These are phyloP conservation scores for Triticum turgidum DNA, from an alignment of 176 grass and related monocot species.

Conservation along the genomic window DNA sequence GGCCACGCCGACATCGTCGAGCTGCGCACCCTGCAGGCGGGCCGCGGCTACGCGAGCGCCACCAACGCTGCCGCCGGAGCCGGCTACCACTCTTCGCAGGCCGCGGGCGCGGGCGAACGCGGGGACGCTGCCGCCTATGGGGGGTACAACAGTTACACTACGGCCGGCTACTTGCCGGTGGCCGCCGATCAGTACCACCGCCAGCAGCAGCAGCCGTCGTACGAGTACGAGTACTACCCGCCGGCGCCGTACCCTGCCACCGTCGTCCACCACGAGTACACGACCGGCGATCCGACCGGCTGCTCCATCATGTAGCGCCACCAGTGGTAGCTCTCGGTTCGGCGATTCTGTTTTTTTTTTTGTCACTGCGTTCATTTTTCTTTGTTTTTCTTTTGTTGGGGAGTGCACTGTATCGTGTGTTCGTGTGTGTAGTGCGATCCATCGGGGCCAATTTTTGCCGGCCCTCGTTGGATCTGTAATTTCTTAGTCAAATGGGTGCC, in stretches of 20 bases:
- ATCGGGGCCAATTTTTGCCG: too few relatives aligned
- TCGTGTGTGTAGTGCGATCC: too few relatives aligned
- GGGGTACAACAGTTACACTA: not conserved
- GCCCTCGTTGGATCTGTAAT: too few relatives aligned
- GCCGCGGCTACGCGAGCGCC: not conserved
- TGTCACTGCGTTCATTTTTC: too few relatives aligned
- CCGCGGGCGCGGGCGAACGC: not conserved
- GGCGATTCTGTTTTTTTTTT: not conserved
- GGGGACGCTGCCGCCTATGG: not conserved
- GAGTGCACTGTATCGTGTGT: too few relatives aligned
- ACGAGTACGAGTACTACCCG: not conserved
- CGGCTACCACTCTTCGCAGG: not conserved
- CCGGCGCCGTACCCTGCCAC: not conserved
- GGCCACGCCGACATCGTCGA: constrained; percentile 47
- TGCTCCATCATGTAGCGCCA: constrained; percentile 44
- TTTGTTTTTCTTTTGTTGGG: too few relatives aligned
- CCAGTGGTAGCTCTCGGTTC: not conserved
- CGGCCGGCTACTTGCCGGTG: not conserved
- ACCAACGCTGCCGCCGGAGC: not conserved
- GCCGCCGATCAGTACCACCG: not conserved
- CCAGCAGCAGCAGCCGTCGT: not conserved
- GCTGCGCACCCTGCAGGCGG: constrained; percentile 28
- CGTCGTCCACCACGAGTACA: constrained; percentile 28
- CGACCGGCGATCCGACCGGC: not conserved
- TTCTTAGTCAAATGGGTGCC: too few relatives aligned